Evolutionary conservation across 495 filamentous ascomycete genomes (phyloP).

Genomic region (Aspergillus avenaceus): DNA sequence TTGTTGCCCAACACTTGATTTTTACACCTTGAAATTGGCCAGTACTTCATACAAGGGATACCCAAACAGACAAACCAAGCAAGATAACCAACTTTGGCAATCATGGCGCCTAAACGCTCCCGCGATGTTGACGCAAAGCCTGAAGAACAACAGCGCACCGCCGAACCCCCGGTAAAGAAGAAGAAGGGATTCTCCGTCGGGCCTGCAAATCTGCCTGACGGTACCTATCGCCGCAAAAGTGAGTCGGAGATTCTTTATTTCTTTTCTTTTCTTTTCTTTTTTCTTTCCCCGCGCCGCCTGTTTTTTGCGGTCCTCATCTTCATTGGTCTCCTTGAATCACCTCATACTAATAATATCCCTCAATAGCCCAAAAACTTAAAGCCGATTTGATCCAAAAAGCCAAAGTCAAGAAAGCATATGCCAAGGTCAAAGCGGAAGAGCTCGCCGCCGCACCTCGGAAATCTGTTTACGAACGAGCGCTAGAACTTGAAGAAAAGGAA

Average conservation of each 20-base stretch:
- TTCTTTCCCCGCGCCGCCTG: not conserved
- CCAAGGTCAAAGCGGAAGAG: constrained; percentile 73
- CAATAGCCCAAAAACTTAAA: constrained; percentile 85
- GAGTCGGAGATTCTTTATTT: constrained; percentile 7
- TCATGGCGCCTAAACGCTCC: constrained; percentile 63
- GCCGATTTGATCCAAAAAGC: constrained; percentile 85
- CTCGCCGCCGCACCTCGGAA: constrained; percentile 26
- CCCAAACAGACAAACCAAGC: not conserved
- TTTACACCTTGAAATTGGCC: not conserved
- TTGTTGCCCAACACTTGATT: constrained; percentile 9
- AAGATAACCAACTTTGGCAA: constrained; percentile 14
- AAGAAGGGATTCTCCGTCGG: constrained; percentile 75
- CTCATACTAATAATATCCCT: constrained; percentile 7
- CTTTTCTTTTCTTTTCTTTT: not conserved
- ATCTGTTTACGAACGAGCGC: constrained; percentile 29
- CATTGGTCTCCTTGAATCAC: not conserved
- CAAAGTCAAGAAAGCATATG: constrained; percentile 89
- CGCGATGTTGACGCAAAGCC: constrained; percentile 43
- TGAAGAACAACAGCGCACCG: constrained; percentile 21
- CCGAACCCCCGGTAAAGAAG: constrained; percentile 50
- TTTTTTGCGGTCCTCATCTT: not conserved
- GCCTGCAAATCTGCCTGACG: constrained; percentile 90
- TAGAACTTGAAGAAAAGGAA: constrained; percentile 17
- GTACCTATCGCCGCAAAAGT: constrained; percentile 88
- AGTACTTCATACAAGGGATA: no score